A percentile compares a stretch with the other conserved stretches of the same genome.
phyloP scores from a whole-genome alignment of 139 green algal genomes.

The Chlorella sp. region DNA sequence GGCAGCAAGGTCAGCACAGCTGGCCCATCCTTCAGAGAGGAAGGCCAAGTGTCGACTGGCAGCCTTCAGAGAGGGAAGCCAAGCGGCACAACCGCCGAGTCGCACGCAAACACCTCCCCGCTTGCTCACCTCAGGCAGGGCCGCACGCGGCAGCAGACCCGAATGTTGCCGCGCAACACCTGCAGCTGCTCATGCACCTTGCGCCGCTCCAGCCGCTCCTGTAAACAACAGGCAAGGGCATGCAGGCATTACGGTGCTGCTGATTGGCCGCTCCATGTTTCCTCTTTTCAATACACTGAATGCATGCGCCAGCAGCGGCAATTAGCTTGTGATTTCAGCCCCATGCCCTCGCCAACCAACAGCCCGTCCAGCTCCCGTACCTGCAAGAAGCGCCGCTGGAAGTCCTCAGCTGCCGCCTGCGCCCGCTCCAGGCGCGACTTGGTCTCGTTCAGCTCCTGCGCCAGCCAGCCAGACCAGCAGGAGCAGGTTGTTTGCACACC shows the following conservation, averaged over 20 bases:
- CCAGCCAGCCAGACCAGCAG: too few species aligned
- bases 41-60: neutral
- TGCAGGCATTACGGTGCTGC: too few species aligned
- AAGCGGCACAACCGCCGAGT: too few species aligned
- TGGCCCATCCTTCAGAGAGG: neutral
- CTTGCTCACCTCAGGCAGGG: neutral
- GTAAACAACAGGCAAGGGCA: too few species aligned
- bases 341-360: neutral
- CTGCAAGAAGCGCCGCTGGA: conserved; percentile 48
- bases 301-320: too few species aligned
- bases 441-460: conserved; percentile 51
- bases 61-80: too few species aligned
- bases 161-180: conserved; percentile 79
- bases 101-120: neutral
- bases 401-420: conserved; percentile 37
- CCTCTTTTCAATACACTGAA: too few species aligned
- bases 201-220: conserved; percentile 71
- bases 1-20: neutral
- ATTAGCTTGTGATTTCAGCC: too few species aligned
- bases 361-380: neutral
- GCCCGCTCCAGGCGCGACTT: conserved; percentile 44
- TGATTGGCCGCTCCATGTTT: too few species aligned
- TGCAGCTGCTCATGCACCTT: conserved; percentile 53
- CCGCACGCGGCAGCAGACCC: conserved; percentile 70
- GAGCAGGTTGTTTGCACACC: too few species aligned